A percentile compares a stretch with the other conserved stretches of the same genome.
phyloP scores from a whole-genome alignment of 148 eudicot genomes.

The Hydrangea macrophylla region DNA sequence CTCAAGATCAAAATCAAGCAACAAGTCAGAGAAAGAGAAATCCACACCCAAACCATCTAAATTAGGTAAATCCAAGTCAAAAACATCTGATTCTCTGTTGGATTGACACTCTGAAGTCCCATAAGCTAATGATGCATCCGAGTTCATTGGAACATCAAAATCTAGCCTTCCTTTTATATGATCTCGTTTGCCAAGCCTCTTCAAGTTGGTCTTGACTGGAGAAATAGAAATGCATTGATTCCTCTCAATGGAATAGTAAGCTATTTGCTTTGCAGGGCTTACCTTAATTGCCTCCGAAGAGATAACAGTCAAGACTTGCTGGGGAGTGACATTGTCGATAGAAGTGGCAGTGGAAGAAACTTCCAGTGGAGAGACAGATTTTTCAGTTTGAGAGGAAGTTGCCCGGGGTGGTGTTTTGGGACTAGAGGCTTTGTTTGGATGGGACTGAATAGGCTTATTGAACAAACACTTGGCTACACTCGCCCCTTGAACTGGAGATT shows the following conservation, averaged over 20 bases:
- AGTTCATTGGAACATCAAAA: slow-evolving; percentile 46
- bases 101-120: slow-evolving; percentile 44
- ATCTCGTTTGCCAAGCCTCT: slow-evolving; percentile 49
- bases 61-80: slow-evolving; percentile 65
- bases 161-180: slow-evolving; percentile 88
- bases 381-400: slow-evolving; percentile 60
- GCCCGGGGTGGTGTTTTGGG: slow-evolving; percentile 68
- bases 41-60: slow-evolving; percentile 60
- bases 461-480: slow-evolving; percentile 66
- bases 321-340: slow-evolving; percentile 30
- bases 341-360: slow-evolving; percentile 53
- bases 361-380: slow-evolving; percentile 54
- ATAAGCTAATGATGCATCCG: slow-evolving; percentile 36
- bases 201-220: slow-evolving; percentile 47
- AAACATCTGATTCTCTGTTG: slow-evolving; percentile 52
- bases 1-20: slow-evolving; percentile 62
- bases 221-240: slow-evolving; percentile 54
- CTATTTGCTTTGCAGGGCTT: slow-evolving; percentile 64
- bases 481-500: slow-evolving; percentile 47
- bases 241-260: slow-evolving; percentile 59
- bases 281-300: slow-evolving; percentile 71
- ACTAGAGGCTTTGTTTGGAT: slow-evolving; percentile 44
- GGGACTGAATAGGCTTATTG: slow-evolving; percentile 43
- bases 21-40: slow-evolving; percentile 52
- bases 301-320: slow-evolving; percentile 54